These are phyloP conservation scores for Handroanthus guayacan DNA, from an alignment of 257 asterid species.

Conservation along the genomic window DNA sequence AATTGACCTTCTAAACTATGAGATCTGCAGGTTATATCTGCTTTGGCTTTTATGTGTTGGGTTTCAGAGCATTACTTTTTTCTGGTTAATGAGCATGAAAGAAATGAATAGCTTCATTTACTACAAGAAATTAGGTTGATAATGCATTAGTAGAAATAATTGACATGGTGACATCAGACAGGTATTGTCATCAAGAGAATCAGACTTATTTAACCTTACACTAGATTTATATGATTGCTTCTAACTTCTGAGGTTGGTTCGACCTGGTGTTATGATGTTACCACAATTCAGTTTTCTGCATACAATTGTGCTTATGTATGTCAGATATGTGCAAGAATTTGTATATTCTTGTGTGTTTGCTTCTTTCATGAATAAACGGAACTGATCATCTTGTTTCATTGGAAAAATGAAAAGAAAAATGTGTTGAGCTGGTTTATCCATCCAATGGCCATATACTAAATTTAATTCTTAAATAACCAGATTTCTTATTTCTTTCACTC, in stretches of 20 bases:
- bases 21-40: slow-evolving; percentile 16
- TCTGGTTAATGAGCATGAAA: slow-evolving; percentile 27
- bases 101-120: background rate
- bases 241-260: background rate
- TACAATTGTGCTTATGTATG: no score
- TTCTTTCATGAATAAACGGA: no score
- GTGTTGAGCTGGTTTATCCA: no score
- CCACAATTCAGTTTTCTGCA: no score
- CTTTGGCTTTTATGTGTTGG: slow-evolving; percentile 13
- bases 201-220: background rate
- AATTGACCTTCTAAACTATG: slow-evolving; percentile 25
- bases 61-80: slow-evolving; percentile 22
- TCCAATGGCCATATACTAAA: no score
- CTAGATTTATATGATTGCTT: background rate
- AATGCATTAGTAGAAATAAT: slow-evolving; percentile 14
- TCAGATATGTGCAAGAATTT: no score
- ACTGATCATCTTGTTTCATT: no score
- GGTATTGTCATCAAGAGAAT: background rate
- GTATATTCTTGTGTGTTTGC: no score
- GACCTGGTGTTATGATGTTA: no score
- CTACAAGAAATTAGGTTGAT: background rate
- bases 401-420: no score
- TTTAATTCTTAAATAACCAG: no score
- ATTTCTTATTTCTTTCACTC: no score
- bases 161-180: background rate